A percentile compares a stretch with the other conserved stretches of the same genome.
These are phyloP conservation scores for Lentinula boryana DNA, from an alignment of 768 basidiomycete genomes.

Conservation along the genomic window DNA sequence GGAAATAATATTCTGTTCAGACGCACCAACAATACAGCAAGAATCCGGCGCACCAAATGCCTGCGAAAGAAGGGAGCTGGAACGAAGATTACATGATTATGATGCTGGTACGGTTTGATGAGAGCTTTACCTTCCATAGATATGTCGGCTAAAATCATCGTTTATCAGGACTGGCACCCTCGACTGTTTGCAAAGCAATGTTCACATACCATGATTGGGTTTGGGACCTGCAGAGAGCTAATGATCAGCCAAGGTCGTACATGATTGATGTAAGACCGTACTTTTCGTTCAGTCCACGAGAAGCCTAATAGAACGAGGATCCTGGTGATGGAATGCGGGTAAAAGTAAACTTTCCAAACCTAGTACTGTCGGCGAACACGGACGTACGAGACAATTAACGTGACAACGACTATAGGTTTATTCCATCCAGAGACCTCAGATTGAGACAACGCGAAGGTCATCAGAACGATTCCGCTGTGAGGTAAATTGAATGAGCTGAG, in stretches of 20 bases:
- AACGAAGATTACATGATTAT: background rate
- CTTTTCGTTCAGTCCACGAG: slow-evolving; percentile 7
- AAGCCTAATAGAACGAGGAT: slow-evolving; percentile 5
- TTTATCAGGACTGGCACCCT: background rate
- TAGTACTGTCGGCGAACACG: background rate
- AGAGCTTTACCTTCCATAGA: slow-evolving; percentile 3
- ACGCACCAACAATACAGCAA: slow-evolving; percentile 7
- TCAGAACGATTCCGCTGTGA: slow-evolving; percentile 6
- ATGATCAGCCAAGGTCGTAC: background rate
- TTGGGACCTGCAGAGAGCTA: background rate
- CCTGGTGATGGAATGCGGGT: background rate
- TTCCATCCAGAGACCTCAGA: slow-evolving; percentile 10
- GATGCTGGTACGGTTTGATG: background rate
- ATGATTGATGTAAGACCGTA: background rate
- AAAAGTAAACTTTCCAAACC: background rate
- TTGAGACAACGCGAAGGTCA: slow-evolving; percentile 7
- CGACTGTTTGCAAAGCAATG: background rate
- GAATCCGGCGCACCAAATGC: slow-evolving; percentile 8
- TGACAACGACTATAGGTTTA: slow-evolving; percentile 7
- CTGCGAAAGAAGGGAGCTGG: slow-evolving; percentile 8
- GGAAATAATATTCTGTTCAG: background rate
- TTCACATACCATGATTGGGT: slow-evolving; percentile 7
- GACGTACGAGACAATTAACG: slow-evolving; percentile 2
- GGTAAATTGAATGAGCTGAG: background rate
- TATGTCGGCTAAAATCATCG: slow-evolving; percentile 1